These are phyloP conservation scores for Euphorbia peplus DNA, from an alignment of 345 rosid species.

Conservation along the genomic window DNA sequence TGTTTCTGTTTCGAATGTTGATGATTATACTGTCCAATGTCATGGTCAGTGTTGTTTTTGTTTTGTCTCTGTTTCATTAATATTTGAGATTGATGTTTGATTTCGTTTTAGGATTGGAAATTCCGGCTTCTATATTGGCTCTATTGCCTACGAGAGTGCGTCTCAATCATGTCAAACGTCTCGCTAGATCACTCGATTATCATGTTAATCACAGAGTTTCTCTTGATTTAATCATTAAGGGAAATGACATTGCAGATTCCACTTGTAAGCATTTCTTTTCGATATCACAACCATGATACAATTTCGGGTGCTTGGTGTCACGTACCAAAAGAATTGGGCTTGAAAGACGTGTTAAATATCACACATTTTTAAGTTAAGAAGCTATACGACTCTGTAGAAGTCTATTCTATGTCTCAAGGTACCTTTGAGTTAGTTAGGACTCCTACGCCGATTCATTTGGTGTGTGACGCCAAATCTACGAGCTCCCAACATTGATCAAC, in stretches of 20 bases:
- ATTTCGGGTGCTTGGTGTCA: too few relatives aligned
- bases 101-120: slow-evolving; percentile 49
- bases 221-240: slow-evolving; percentile 29
- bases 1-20: slow-evolving; percentile 32
- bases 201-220: slow-evolving; percentile 27
- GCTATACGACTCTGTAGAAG: too few relatives aligned
- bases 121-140: slow-evolving; percentile 48
- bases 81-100: neutral
- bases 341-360: too few relatives aligned
- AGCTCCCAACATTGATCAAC: too few relatives aligned
- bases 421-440: too few relatives aligned
- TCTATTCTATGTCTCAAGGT: too few relatives aligned
- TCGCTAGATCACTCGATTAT: slow-evolving; percentile 61
- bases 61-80: neutral
- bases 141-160: slow-evolving; percentile 52
- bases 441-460: too few relatives aligned
- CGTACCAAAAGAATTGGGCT: too few relatives aligned
- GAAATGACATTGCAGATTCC: slow-evolving; percentile 25
- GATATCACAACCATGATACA: too few relatives aligned
- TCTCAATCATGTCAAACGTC: slow-evolving; percentile 64
- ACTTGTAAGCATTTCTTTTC: slow-evolving; percentile 43
- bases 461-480: too few relatives aligned
- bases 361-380: too few relatives aligned
- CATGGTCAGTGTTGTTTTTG: slow-evolving; percentile 37
- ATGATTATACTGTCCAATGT: slow-evolving; percentile 12